phyloP scores from a whole-genome alignment of 768 basidiomycete species.

The Boletus patriciae region DNA sequence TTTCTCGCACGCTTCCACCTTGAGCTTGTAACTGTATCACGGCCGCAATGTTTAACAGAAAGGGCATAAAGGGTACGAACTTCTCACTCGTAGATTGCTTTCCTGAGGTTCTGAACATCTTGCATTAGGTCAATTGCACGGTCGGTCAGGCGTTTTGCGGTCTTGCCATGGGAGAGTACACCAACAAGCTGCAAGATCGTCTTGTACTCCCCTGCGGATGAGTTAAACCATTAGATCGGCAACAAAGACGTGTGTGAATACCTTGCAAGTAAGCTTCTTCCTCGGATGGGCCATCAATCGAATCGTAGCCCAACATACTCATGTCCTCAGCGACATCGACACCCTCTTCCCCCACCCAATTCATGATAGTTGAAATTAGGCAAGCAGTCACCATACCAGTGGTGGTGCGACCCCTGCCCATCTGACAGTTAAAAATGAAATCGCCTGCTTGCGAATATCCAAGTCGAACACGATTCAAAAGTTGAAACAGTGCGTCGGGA shows the following conservation, averaged over 20 bases:
- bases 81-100: slow-evolving; percentile 90
- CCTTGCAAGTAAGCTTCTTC: slow-evolving; percentile 89
- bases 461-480: slow-evolving; percentile 71
- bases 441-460: slow-evolving; percentile 63
- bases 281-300: slow-evolving; percentile 81
- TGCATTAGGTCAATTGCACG: slow-evolving; percentile 89
- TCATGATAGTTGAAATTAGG: slow-evolving; percentile 73
- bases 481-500: slow-evolving; percentile 77
- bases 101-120: slow-evolving; percentile 95
- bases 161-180: slow-evolving; percentile 87
- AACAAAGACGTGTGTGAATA: slow-evolving; percentile 24
- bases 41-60: slow-evolving; percentile 4
- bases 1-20: slow-evolving; percentile 78
- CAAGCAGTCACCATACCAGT: slow-evolving; percentile 94
- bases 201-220: slow-evolving; percentile 87
- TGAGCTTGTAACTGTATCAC: slow-evolving; percentile 77
- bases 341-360: slow-evolving; percentile 52
- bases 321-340: slow-evolving; percentile 38
- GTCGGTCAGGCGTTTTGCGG: slow-evolving; percentile 89
- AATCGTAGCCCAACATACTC: slow-evolving; percentile 52
- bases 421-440: slow-evolving; percentile 96
- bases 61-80: not conserved
- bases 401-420: slow-evolving; percentile 90
- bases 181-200: slow-evolving; percentile 92
- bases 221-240: not conserved